Percentiles rank a stretch among this genome's conserved stretches.
These are phyloP conservation scores for Podaxis sp. DNA, from an alignment of 768 basidiomycete genomes.

Conservation along the genomic window DNA sequence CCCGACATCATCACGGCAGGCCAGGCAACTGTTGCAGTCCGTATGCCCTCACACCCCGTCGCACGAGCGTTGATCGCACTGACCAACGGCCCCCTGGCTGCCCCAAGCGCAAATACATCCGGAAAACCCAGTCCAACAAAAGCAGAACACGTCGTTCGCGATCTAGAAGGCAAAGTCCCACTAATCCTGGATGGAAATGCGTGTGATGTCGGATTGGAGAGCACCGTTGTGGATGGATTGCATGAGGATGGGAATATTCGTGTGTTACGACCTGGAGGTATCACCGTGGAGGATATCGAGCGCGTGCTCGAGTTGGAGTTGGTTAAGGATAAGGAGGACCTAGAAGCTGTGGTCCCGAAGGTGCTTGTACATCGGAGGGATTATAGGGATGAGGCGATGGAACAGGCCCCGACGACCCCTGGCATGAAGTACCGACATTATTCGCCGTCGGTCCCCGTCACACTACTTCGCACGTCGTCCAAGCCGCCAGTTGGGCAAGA, in stretches of 20 bases:
- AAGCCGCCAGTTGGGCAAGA: conserved; percentile 34
- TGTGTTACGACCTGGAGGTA: conserved; percentile 86
- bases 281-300: conserved; percentile 87
- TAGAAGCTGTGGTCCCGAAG: conserved; percentile 34
- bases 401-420: conserved; percentile 86
- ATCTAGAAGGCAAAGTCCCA: conserved; percentile 70
- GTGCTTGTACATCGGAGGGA: conserved; percentile 82
- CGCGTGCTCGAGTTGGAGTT: conserved; percentile 46
- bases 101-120: conserved; percentile 93
- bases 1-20: conserved; percentile 78
- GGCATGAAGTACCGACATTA: conserved; percentile 99
- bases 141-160: conserved; percentile 79
- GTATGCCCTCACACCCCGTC: conserved; percentile 94
- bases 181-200: conserved; percentile 91
- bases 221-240: conserved; percentile 91
- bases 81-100: conserved; percentile 76
- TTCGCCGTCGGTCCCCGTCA: conserved; percentile 85
- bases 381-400: conserved; percentile 65
- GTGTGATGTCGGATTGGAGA: conserved; percentile 90
- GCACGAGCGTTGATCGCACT: conserved; percentile 85
- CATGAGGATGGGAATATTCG: conserved; percentile 72
- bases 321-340: conserved; percentile 13
- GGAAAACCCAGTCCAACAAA: conserved; percentile 93
- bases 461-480: conserved; percentile 59
- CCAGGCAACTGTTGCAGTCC: conserved; percentile 80